Evolutionary conservation across 202 grass and related monocot species (phyloP).

Genomic region (Sporobolus alterniflorus): DNA sequence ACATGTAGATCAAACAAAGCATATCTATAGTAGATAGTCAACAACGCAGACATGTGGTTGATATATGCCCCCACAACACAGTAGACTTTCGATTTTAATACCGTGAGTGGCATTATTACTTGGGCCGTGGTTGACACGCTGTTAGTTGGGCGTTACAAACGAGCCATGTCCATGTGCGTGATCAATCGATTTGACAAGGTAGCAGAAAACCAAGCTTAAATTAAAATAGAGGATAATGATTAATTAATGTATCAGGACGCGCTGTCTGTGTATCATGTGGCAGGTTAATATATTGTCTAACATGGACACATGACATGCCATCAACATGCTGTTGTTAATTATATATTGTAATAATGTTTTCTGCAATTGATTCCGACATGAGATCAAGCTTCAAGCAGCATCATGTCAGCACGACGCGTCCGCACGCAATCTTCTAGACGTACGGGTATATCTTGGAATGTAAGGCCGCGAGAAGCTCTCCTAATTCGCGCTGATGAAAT

Average conservation of each 20-base stretch:
- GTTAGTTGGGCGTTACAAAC: neutral
- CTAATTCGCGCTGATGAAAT: neutral
- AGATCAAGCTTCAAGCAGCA: neutral
- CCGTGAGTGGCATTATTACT: neutral
- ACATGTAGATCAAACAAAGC: neutral
- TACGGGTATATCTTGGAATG: too few species aligned
- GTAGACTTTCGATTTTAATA: neutral
- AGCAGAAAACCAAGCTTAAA: neutral
- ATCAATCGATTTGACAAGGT: neutral
- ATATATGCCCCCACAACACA: neutral
- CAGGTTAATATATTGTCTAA: neutral
- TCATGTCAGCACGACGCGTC: neutral
- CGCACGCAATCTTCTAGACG: neutral
- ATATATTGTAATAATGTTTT: neutral
- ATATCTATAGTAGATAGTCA: neutral
- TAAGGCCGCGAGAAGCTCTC: too few species aligned
- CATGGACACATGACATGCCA: neutral
- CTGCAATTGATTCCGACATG: neutral
- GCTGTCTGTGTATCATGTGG: neutral
- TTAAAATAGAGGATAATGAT: neutral
- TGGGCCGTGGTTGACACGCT: neutral
- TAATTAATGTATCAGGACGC: neutral
- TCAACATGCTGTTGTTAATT: neutral
- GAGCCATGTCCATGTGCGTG: neutral
- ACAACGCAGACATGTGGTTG: neutral